A percentile compares a stretch with the other conserved stretches of the same genome.
Conservation (phyloP, 805 yeast species). For the Danielia reshetovae region DNA sequence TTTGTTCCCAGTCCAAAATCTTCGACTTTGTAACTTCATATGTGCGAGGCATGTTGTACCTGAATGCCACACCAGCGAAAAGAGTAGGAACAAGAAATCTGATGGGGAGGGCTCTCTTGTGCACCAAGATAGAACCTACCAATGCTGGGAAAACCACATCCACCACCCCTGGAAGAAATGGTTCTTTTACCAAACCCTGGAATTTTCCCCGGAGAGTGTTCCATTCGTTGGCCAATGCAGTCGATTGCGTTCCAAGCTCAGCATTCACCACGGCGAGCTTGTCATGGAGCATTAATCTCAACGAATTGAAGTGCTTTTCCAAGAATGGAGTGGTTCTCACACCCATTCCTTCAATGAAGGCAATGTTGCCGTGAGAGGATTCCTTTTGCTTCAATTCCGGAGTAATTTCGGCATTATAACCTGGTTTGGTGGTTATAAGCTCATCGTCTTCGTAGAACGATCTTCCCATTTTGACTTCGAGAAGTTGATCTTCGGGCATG, state of each 20-base stretch:
- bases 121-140: slow-evolving; percentile 52
- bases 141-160: slow-evolving; percentile 54
- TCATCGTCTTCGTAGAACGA: slow-evolving; percentile 54
- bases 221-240: slow-evolving; percentile 46
- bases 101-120: slow-evolving; percentile 43
- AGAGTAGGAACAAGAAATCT: slow-evolving; percentile 50
- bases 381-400: slow-evolving; percentile 36
- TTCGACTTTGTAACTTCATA: slow-evolving; percentile 11
- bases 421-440: slow-evolving; percentile 44
- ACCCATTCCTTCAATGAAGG: slow-evolving; percentile 51
- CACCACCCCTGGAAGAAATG: slow-evolving; percentile 51
- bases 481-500: neutral
- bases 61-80: slow-evolving; percentile 41
- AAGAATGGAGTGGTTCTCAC: slow-evolving; percentile 46
- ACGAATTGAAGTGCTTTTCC: slow-evolving; percentile 38
- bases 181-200: slow-evolving; percentile 42
- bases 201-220: slow-evolving; percentile 26
- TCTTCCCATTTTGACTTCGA: slow-evolving; percentile 24
- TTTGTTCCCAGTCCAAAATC: slow-evolving; percentile 23
- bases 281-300: slow-evolving; percentile 37
- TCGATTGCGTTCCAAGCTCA: slow-evolving; percentile 43
- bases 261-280: slow-evolving; percentile 36
- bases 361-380: slow-evolving; percentile 34
- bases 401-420: slow-evolving; percentile 37
- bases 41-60: slow-evolving; percentile 48